Evolutionary conservation across 1,284 basidiomycete genomes (phyloP), one percentile per base, ranked within the genome.

Genomic region (Hypsizygus ulmarius): DNA sequence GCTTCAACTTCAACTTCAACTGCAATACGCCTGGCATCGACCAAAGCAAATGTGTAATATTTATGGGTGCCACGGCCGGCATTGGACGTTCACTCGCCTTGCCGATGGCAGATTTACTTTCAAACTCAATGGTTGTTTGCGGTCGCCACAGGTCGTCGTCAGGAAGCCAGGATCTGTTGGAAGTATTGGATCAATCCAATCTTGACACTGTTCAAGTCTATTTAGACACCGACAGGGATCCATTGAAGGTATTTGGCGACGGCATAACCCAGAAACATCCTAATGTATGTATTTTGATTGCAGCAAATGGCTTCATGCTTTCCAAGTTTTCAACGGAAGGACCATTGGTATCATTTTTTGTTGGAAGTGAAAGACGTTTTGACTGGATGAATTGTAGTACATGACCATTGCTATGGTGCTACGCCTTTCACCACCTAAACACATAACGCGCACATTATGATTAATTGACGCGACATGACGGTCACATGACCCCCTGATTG

Each of bases 11-110:
- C 21, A 25, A 25, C 4, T 7, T 25, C 21, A 25, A 7, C 21
- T 25, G 4, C 7, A 25, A 39, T 18, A 76, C 74, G 73, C 64
- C 72, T 38, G 47, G 55, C 35, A 78, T 82, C 53, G 68, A 73
- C 61, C 69, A 77, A 53, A 72, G 71, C 47, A 79, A 77, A 63
- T 81, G 75, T 51, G 63, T 84, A 50, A 73, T 85, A 34, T 70
- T 85, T 45, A 73, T 81, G 44, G 82, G 82, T 12, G 81, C 79
- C 1, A 84, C 82, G 8, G 67, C 79, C 33, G 82, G 82, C 27
- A 78, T 84, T 14, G 82, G 83, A 12, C 74, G 79, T 6, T 72
- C 75, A 19, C 73, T 85, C n/a, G 81, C 82, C 5, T 66, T 76
- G 9, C 70, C 72, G 14, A 68, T 82, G 39, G 68, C 74, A 41